A percentile compares a stretch with the other conserved stretches of the same genome.
These are phyloP conservation scores for Debaryomyces subglobosus DNA, from an alignment of 1,139 yeast species.

Conservation along the genomic window DNA sequence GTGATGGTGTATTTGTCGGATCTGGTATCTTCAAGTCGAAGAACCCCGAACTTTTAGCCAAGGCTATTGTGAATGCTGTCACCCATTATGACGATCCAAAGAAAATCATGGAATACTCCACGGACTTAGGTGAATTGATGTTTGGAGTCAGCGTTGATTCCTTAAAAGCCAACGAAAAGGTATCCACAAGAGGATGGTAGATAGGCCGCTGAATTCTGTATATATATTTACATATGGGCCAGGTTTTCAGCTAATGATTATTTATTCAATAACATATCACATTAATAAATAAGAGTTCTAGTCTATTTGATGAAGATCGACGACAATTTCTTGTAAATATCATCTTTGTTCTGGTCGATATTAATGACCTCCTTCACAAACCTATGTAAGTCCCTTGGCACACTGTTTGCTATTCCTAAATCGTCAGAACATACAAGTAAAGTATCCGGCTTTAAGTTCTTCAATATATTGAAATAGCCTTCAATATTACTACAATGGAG, in stretches of 20 bases:
- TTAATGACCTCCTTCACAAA: conserved; percentile 44
- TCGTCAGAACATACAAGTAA: conserved; percentile 48
- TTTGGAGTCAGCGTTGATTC: conserved; percentile 63
- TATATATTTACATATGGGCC: background rate
- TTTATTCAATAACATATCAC: background rate
- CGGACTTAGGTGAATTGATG: conserved; percentile 79
- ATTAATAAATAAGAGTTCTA: background rate
- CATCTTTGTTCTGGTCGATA: conserved; percentile 37
- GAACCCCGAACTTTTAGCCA: conserved; percentile 76
- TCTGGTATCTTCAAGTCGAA: conserved; percentile 81
- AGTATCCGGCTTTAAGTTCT: conserved; percentile 47
- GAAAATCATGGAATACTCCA: conserved; percentile 68
- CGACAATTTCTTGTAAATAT: conserved; percentile 29
- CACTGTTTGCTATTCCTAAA: conserved; percentile 36
- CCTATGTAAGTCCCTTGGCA: conserved; percentile 43
- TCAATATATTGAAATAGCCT: conserved; percentile 46
- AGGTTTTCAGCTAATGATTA: background rate
- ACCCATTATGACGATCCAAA: conserved; percentile 71
- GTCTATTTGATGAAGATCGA: conserved; percentile 24
- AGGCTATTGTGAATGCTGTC: conserved; percentile 80
- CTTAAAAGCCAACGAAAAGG: conserved; percentile 49
- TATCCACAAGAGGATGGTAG: conserved; percentile 59
- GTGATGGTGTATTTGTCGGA: conserved; percentile 92
- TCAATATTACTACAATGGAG: conserved; percentile 46
- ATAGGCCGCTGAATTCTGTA: background rate